Conservation (phyloP, 208 protist species). For the Trypanosoma scelopori region DNA sequence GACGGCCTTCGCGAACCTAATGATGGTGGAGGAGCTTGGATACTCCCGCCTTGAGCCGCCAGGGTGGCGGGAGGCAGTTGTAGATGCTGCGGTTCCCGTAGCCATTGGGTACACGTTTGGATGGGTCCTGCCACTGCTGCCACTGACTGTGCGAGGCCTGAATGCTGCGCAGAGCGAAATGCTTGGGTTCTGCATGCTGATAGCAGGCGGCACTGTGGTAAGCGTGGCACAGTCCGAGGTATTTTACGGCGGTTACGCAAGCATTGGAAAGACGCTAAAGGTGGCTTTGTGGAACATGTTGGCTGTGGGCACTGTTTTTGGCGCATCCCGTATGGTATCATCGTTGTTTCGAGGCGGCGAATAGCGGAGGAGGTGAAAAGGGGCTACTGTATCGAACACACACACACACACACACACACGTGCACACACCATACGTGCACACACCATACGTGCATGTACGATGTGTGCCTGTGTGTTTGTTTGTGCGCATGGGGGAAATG, state of each 20-base stretch:
- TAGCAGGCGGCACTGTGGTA: slow-evolving; percentile 27
- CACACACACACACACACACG: slow-evolving; percentile 8
- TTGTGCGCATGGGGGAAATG: not conserved
- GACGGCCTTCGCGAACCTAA: slow-evolving; percentile 87
- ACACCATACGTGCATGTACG: not conserved
- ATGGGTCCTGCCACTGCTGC: slow-evolving; percentile 35
- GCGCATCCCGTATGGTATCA: slow-evolving; percentile 12
- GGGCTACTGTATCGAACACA: not conserved
- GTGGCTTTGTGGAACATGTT: slow-evolving; percentile 37
- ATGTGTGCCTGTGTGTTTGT: not conserved
- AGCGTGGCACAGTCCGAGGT: slow-evolving; percentile 69
- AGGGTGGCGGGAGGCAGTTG: slow-evolving; percentile 51
- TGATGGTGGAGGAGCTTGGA: slow-evolving; percentile 96
- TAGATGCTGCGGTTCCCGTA: slow-evolving; percentile 58
- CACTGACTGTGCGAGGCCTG: slow-evolving; percentile 9
- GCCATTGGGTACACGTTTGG: slow-evolving; percentile 59
- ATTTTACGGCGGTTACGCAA: slow-evolving; percentile 79
- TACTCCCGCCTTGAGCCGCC: slow-evolving; percentile 83
- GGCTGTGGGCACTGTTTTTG: slow-evolving; percentile 42
- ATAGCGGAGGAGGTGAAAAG: not conserved
- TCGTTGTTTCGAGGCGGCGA: not conserved
- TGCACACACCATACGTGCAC: not conserved
- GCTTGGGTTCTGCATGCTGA: slow-evolving; percentile 26
- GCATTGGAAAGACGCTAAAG: slow-evolving; percentile 28
- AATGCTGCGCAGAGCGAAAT: not conserved